Conservation (phyloP, 345 rosid species). For the Linum lewisii region DNA sequence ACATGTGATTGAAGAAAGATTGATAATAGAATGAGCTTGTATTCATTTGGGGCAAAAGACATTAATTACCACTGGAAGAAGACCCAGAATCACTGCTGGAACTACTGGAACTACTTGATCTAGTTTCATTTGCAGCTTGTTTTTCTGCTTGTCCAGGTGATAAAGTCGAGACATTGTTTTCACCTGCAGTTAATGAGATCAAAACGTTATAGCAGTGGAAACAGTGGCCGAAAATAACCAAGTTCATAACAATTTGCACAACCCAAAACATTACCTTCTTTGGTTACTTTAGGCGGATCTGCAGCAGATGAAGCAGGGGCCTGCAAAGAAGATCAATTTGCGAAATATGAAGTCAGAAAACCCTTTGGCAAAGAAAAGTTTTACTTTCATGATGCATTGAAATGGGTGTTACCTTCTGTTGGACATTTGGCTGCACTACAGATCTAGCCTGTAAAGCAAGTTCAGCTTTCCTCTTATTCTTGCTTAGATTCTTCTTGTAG, state of each 20-base stretch:
- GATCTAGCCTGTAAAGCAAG: slow-evolving; percentile 73
- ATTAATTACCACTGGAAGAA: slow-evolving; percentile 88
- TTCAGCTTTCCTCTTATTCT: slow-evolving; percentile 94
- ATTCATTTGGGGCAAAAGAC: neutral
- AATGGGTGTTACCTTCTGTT: slow-evolving; percentile 41
- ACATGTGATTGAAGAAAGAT: neutral
- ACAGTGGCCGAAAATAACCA: slow-evolving; percentile 9
- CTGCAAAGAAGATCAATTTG: slow-evolving; percentile 28
- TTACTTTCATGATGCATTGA: neutral
- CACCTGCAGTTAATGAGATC: slow-evolving; percentile 29
- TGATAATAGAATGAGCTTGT: no score
- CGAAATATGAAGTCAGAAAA: neutral
- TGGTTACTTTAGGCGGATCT: slow-evolving; percentile 43
- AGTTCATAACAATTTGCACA: neutral
- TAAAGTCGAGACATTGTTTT: slow-evolving; percentile 39
- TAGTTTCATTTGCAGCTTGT: slow-evolving; percentile 51
- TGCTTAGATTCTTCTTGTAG: slow-evolving; percentile 92
- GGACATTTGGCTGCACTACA: slow-evolving; percentile 47
- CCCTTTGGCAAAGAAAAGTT: neutral
- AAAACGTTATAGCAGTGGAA: slow-evolving; percentile 10
- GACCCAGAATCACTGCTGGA: slow-evolving; percentile 96
- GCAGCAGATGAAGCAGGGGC: slow-evolving; percentile 31
- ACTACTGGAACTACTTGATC: slow-evolving; percentile 94
- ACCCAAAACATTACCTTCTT: slow-evolving; percentile 36
- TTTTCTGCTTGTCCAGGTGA: slow-evolving; percentile 47